phyloP scores from a whole-genome alignment of 2,329 filamentous ascomycete species.

The Rasamsonia emersonii region DNA sequence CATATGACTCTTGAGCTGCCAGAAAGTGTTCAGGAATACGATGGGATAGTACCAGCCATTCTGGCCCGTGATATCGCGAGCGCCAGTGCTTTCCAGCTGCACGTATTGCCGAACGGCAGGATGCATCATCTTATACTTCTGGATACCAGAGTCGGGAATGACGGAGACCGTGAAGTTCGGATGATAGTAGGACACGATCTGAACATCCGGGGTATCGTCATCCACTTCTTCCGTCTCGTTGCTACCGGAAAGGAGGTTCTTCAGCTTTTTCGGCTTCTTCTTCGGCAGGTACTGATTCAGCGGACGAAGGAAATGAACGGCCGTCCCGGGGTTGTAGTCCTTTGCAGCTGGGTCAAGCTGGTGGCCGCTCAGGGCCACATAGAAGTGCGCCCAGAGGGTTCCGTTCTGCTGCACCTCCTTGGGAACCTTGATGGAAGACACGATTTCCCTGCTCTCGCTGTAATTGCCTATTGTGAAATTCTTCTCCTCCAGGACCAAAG shows the following conservation, averaged over 20 bases:
- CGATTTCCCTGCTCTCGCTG: constrained; percentile 66
- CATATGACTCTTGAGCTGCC: constrained; percentile 92
- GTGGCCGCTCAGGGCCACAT: constrained; percentile 67
- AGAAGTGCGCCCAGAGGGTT: constrained; percentile 92
- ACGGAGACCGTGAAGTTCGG: constrained; percentile 87
- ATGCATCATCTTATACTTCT: constrained; percentile 58
- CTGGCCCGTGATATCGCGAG: constrained; percentile 73
- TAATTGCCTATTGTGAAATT: constrained; percentile 71
- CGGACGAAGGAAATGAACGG: constrained; percentile 76
- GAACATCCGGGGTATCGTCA: constrained; percentile 51
- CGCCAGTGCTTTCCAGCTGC: constrained; percentile 67
- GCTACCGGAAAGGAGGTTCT: constrained; percentile 62
- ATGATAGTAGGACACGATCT: constrained; percentile 82
- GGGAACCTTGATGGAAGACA: constrained; percentile 71
- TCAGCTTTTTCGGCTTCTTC: constrained; percentile 81
- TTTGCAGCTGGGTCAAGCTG: constrained; percentile 65
- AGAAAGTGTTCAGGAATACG: constrained; percentile 90
- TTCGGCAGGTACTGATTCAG: constrained; percentile 84
- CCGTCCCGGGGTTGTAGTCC: constrained; percentile 64
- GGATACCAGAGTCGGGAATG: constrained; percentile 67
- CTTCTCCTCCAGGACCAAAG: constrained; percentile 70
- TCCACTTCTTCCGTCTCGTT: constrained; percentile 44
- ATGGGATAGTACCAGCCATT: constrained; percentile 93
- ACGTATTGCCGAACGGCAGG: constrained; percentile 71
- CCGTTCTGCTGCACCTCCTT: constrained; percentile 78